These are phyloP conservation scores for Ilex paraguariensis DNA, from an alignment of 305 asterid species.

Conservation along the genomic window DNA sequence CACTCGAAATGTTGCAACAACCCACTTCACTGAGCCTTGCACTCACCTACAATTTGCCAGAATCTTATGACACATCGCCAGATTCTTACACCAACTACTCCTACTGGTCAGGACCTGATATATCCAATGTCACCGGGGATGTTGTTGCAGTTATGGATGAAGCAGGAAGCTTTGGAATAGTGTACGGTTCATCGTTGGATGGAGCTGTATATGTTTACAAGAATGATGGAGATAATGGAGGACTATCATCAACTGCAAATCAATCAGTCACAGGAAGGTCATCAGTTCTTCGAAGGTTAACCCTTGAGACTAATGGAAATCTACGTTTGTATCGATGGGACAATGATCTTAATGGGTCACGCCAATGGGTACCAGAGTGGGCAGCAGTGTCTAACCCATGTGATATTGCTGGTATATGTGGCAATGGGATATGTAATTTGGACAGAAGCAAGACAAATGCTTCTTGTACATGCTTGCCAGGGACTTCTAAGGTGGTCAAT, in stretches of 20 bases:
- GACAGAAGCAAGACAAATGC: constrained; percentile 65
- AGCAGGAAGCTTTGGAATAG: constrained; percentile 75
- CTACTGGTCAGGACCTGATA: constrained; percentile 78
- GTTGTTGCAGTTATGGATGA: constrained; percentile 57
- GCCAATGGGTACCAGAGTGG: constrained; percentile 84
- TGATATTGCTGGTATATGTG: constrained; percentile 69
- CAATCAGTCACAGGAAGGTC: constrained; percentile 28
- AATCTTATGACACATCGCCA: constrained; percentile 19
- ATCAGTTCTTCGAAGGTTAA: constrained; percentile 38
- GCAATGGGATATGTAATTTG: constrained; percentile 61
- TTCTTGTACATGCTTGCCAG: constrained; percentile 65
- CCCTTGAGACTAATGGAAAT: constrained; percentile 68
- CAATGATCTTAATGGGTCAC: constrained; percentile 63
- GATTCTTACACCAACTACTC: constrained; percentile 46
- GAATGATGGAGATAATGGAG: constrained; percentile 55
- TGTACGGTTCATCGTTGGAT: constrained; percentile 55
- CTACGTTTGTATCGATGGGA: constrained; percentile 74
- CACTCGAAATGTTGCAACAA: constrained; percentile 74
- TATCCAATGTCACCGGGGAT: constrained; percentile 70
- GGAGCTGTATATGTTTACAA: constrained; percentile 80
- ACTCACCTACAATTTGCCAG: constrained; percentile 60
- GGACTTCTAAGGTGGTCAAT: constrained; percentile 24
- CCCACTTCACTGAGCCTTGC: constrained; percentile 63
- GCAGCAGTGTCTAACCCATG: constrained; percentile 82
- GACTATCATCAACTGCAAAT: constrained; percentile 40